These are phyloP conservation scores for Cyclocybe cylindracea DNA, from an alignment of 768 basidiomycete species.

Conservation along the genomic window DNA sequence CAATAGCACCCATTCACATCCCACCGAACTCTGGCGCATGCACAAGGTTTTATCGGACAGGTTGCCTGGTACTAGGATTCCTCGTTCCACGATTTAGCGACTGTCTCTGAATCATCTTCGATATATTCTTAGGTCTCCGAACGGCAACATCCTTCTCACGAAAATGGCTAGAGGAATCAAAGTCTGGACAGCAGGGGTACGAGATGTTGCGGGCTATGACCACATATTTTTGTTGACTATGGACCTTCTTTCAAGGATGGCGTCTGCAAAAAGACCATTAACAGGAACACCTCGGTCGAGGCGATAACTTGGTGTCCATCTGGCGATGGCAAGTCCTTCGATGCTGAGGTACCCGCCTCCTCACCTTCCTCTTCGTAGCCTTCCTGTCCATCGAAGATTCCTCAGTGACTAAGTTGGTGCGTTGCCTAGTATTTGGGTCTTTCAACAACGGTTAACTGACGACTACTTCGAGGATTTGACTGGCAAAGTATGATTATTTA, in stretches of 20 bases:
- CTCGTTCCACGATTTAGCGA: neutral
- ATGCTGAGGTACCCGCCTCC: neutral
- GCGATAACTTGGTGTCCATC: slow-evolving; percentile 70
- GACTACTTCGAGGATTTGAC: slow-evolving; percentile 46
- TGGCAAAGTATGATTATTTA: slow-evolving; percentile 45
- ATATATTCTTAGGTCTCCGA: slow-evolving; percentile 53
- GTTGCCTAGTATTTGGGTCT: slow-evolving; percentile 12
- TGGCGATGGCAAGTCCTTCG: slow-evolving; percentile 47
- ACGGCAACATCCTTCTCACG: slow-evolving; percentile 60
- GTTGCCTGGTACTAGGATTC: slow-evolving; percentile 60
- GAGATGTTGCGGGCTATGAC: slow-evolving; percentile 9
- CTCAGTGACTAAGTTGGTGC: slow-evolving; percentile 59
- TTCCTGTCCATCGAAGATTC: slow-evolving; percentile 74
- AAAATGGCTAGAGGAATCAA: slow-evolving; percentile 67
- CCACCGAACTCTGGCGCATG: slow-evolving; percentile 66
- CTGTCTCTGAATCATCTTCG: neutral
- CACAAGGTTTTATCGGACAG: slow-evolving; percentile 73
- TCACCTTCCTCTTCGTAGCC: slow-evolving; percentile 34
- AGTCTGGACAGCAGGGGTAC: slow-evolving; percentile 69
- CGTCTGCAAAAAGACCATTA: slow-evolving; percentile 66
- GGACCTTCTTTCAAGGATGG: slow-evolving; percentile 49
- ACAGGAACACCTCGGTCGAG: slow-evolving; percentile 55
- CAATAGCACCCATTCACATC: slow-evolving; percentile 56
- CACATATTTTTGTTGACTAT: neutral
- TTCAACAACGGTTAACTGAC: slow-evolving; percentile 9